Evolutionary conservation across 768 basidiomycete genomes (phyloP).

Genomic region (Neoboletus brunneissimus): DNA sequence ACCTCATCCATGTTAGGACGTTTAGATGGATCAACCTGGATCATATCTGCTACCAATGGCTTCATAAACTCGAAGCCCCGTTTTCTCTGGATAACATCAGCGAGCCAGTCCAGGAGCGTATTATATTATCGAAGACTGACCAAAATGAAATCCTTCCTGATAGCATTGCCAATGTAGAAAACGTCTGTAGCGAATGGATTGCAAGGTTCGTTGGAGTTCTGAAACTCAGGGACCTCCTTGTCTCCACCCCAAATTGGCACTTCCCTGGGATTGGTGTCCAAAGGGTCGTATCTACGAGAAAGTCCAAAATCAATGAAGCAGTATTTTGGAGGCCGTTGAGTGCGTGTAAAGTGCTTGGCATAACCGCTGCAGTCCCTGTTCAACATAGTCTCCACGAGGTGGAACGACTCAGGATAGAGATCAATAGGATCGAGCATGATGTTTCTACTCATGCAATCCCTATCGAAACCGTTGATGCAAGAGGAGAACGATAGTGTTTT

Average conservation of each 20-base stretch:
- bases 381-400: conserved; percentile 13
- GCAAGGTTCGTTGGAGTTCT: conserved; percentile 19
- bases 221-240: conserved; percentile 40
- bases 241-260: conserved; percentile 40
- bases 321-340: conserved; percentile 30
- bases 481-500: no score
- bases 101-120: no score
- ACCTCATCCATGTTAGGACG: conserved; percentile 27
- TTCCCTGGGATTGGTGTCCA: conserved; percentile 25
- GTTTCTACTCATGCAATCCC: conserved; percentile 30
- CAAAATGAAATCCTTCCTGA: conserved; percentile 32
- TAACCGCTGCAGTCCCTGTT: conserved; percentile 13
- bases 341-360: conserved; percentile 31
- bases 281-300: conserved; percentile 30
- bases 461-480: conserved; percentile 6
- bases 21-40: conserved; percentile 19
- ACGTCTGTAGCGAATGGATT: conserved; percentile 45
- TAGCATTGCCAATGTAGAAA: conserved; percentile 42
- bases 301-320: conserved; percentile 39
- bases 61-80: conserved; percentile 23
- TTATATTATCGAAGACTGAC: no score
- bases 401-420: conserved; percentile 29
- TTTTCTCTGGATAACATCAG: no score
- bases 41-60: conserved; percentile 20
- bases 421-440: conserved; percentile 31